Evolutionary conservation across 768 basidiomycete species (phyloP), one percentile per base, ranked within the genome.

Genomic region (Mycena kentingensis): DNA sequence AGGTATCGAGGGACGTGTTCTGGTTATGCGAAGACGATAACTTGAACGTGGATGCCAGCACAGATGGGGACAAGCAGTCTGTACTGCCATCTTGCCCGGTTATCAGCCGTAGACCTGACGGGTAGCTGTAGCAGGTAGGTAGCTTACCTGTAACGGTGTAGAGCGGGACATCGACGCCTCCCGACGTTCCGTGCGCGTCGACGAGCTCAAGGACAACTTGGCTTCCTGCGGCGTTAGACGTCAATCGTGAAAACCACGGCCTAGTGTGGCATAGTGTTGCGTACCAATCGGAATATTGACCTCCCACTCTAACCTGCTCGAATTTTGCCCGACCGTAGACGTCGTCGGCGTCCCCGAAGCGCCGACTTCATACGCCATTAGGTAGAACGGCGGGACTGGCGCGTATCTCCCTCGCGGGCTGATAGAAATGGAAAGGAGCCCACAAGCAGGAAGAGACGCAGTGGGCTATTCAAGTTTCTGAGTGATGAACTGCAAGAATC

Each of bases 1-100:
- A 51, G 24, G 49, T 51, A 16, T 27, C 11, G n/a, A 51, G 49
- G 27, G 29, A 42, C 39, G 28, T 15, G 25, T 39, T 43, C 29
- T n/a, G 28, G 21, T 21, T 42, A 31, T 35, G 41, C 12, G 19
- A 42, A 27, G 29, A 41, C 29, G 6, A 27, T 43, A 35, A 51
- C 34, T 19, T n/a, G n/a, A n/a, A n/a, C n/a, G 45, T 19, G n/a
- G 26, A 32, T 25, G 7, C 8, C 26, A 15, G 18, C 16, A 16
- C 45, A 19, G 50, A 4, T 18, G 49, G 27, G n/a, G 50, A 35
- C 34, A 48, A n/a, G 36, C 47, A 48, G 19, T 48, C 35, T 27
- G 47, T 48, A 16, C 35, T 37, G 26, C 24, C 25, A 26, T 37
- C 47, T 24, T 18, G 35, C 39, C 35, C 47, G 16, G 47, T 27